Conservation (phyloP, 768 basidiomycete genomes). For the Amanita phalloides region DNA sequence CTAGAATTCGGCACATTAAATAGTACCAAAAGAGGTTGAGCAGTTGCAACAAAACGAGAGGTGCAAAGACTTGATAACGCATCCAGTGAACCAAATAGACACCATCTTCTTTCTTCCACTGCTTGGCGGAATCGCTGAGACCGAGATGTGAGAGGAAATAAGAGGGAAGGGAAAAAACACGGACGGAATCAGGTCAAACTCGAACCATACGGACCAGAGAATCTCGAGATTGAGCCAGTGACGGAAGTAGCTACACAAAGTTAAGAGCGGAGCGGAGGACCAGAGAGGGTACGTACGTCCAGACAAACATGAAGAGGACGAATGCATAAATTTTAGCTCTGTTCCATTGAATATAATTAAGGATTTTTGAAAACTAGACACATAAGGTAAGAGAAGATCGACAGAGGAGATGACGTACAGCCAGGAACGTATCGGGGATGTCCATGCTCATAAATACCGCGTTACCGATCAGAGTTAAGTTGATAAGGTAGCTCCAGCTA, state of each 20-base stretch:
- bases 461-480: conserved; percentile 81
- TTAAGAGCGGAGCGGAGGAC: conserved; percentile 1
- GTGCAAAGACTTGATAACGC: conserved; percentile 68
- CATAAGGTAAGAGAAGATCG: neutral
- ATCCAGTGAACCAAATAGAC: conserved; percentile 71
- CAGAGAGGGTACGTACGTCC: conserved; percentile 54
- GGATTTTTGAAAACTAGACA: conserved; percentile 64
- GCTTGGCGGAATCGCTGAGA: conserved; percentile 38
- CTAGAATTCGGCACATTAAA: conserved; percentile 68
- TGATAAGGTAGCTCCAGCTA: conserved; percentile 79
- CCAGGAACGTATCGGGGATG: conserved; percentile 81
- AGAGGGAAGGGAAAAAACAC: conserved; percentile 17
- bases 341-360: conserved; percentile 77
- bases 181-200: conserved; percentile 69
- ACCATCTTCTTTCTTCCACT: conserved; percentile 53
- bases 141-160: neutral
- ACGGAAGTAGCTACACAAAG: conserved; percentile 1
- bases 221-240: conserved; percentile 85
- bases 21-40: conserved; percentile 94
- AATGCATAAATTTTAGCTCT: conserved; percentile 55
- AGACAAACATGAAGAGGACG: conserved; percentile 52
- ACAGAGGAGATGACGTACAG: conserved; percentile 37
- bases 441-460: conserved; percentile 97
- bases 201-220: conserved; percentile 77
- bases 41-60: conserved; percentile 64